Percentiles rank a stretch among this genome's conserved stretches.
Evolutionary conservation across 805 yeast genomes (phyloP).

Genomic region (Ogataea saltuana): DNA sequence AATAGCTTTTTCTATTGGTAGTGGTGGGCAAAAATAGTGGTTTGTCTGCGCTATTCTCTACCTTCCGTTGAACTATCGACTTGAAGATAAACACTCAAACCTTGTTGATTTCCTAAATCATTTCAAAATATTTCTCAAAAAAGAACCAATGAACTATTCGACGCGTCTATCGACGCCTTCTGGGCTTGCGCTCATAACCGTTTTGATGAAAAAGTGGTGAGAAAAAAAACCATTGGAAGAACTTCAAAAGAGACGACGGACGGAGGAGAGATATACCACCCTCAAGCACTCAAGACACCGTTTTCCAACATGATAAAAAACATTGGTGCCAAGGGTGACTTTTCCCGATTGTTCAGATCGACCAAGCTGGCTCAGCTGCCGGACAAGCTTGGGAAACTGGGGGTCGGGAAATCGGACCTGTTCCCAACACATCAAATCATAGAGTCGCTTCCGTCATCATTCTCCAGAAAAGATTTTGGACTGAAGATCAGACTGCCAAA

Average conservation of each 20-base stretch:
- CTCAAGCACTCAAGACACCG: too few species aligned
- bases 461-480: slow-evolving; percentile 73
- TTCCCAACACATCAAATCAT: slow-evolving; percentile 74
- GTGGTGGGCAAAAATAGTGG: too few species aligned
- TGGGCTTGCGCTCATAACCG: neutral
- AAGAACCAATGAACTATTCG: neutral
- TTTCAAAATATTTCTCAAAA: neutral
- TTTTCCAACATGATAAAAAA: slow-evolving; percentile 22
- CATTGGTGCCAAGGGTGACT: slow-evolving; percentile 28
- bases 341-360: slow-evolving; percentile 29
- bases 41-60: too few species aligned
- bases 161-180: neutral
- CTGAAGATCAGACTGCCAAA: slow-evolving; percentile 69
- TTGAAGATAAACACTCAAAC: too few species aligned
- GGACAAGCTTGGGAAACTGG: slow-evolving; percentile 29
- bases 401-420: slow-evolving; percentile 26
- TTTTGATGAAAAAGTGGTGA: neutral
- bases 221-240: neutral
- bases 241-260: too few species aligned
- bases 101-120: neutral
- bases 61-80: too few species aligned
- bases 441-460: slow-evolving; percentile 65
- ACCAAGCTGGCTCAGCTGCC: slow-evolving; percentile 40
- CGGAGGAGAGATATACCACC: too few species aligned
- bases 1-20: too few species aligned